A percentile compares a stretch with the other conserved stretches of the same genome.
phyloP scores from a whole-genome alignment of 2,329 filamentous ascomycete species.

The Sclerotinia nivalis region DNA sequence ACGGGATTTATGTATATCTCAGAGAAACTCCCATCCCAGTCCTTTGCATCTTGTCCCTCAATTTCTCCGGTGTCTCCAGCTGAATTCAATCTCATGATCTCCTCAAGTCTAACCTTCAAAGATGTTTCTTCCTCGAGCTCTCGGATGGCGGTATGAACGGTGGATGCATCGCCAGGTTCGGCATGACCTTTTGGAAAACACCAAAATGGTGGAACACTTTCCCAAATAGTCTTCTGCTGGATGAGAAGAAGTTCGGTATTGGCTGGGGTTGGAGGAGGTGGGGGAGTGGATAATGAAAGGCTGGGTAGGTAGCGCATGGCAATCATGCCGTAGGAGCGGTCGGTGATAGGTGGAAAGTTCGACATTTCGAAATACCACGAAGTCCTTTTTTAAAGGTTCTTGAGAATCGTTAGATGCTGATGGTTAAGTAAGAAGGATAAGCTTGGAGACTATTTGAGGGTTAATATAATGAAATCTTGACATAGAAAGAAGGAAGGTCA shows the following conservation, averaged over 20 bases:
- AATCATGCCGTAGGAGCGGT: slow-evolving; percentile 34
- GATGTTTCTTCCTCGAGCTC: slow-evolving; percentile 31
- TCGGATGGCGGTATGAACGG: slow-evolving; percentile 25
- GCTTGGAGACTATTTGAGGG: neutral
- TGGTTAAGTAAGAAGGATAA: neutral
- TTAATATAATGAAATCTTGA: neutral
- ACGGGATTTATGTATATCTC: slow-evolving; percentile 26
- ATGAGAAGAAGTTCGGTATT: slow-evolving; percentile 32
- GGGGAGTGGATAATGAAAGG: slow-evolving; percentile 7
- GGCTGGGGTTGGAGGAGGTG: slow-evolving; percentile 13
- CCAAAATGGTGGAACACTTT: slow-evolving; percentile 25
- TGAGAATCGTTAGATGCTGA: neutral
- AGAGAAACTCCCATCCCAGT: slow-evolving; percentile 22
- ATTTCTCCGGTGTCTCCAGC: slow-evolving; percentile 3
- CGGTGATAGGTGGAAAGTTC: slow-evolving; percentile 21
- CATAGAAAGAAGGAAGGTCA: neutral
- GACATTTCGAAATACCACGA: neutral
- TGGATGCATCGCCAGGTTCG: slow-evolving; percentile 23
- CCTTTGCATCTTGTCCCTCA: slow-evolving; percentile 16
- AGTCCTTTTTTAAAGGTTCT: neutral
- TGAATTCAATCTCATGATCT: slow-evolving; percentile 22
- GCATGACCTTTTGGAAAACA: slow-evolving; percentile 32
- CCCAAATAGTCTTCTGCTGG: slow-evolving; percentile 25
- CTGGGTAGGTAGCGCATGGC: slow-evolving; percentile 24
- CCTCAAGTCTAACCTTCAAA: slow-evolving; percentile 12